Evolutionary conservation across 2,329 filamentous ascomycete genomes (phyloP).

Genomic region (Xylogone sp.): DNA sequence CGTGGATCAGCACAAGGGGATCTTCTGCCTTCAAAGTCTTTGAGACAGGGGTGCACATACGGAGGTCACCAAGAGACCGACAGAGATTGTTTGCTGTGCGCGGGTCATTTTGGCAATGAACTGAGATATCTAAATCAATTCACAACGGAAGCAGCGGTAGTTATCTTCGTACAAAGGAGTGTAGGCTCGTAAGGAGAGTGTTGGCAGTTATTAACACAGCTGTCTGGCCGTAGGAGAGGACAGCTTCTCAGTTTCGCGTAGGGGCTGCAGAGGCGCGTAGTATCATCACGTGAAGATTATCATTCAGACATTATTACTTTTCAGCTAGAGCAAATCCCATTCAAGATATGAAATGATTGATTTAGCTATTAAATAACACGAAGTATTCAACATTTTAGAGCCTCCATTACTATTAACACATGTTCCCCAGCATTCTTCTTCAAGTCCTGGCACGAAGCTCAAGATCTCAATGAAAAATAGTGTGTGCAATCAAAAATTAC

Average conservation of each 20-base stretch:
- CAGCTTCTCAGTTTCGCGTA: background rate
- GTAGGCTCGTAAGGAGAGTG: constrained; percentile 22
- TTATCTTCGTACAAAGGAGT: constrained; percentile 19
- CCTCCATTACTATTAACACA: background rate
- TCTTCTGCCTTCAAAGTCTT: constrained; percentile 3
- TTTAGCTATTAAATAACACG: background rate
- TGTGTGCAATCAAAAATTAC: constrained; percentile 32
- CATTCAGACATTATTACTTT: no score
- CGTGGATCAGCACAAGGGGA: constrained; percentile 10
- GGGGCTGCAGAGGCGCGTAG: background rate
- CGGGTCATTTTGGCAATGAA: constrained; percentile 70
- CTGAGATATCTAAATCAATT: background rate
- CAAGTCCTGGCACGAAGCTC: constrained; percentile 27
- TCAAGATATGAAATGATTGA: no score
- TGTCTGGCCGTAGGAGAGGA: constrained; percentile 12
- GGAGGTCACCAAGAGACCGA: constrained; percentile 82
- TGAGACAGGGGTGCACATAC: constrained; percentile 47
- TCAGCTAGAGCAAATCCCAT: no score
- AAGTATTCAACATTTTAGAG: background rate
- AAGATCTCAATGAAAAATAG: constrained; percentile 33
- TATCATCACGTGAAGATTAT: background rate
- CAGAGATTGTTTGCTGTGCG: constrained; percentile 86
- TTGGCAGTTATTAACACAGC: constrained; percentile 13
- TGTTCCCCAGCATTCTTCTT: constrained; percentile 28
- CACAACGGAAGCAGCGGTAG: background rate